phyloP scores from a whole-genome alignment of 2,329 filamentous ascomycete species.

The Gyromitra esculenta region DNA sequence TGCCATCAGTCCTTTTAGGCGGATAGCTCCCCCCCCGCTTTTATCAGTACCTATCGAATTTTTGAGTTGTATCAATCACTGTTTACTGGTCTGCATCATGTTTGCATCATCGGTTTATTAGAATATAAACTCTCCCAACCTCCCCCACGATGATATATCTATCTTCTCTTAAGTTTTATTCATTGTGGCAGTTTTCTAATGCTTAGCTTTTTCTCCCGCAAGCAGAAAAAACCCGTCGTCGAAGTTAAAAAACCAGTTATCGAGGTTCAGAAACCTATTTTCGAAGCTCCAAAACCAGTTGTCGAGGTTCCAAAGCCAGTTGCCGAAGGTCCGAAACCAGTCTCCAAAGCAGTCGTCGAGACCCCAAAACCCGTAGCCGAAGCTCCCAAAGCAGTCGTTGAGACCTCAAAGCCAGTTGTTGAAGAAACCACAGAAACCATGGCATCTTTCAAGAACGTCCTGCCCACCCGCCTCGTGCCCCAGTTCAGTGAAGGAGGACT shows the following conservation, averaged over 20 bases:
- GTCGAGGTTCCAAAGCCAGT: conserved; percentile 32
- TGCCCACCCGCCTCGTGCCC: conserved; percentile 25
- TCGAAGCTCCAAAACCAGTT: conserved; percentile 18
- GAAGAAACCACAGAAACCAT: conserved; percentile 46
- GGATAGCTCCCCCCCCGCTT: conserved; percentile 43
- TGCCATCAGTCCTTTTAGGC: conserved; percentile 45
- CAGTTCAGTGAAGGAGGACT: conserved; percentile 46
- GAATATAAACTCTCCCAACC: conserved; percentile 39
- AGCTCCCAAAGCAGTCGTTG: conserved; percentile 15
- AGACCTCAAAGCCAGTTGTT: conserved; percentile 12
- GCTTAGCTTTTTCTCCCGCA: conserved; percentile 46
- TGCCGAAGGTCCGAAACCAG: neutral
- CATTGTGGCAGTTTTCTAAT: conserved; percentile 45
- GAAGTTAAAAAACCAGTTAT: conserved; percentile 37
- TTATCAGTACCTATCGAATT: conserved; percentile 48
- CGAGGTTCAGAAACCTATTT: conserved; percentile 7
- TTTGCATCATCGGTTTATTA: conserved; percentile 18
- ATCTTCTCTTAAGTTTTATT: conserved; percentile 32
- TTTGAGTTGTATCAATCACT: conserved; percentile 25
- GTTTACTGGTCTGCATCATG: conserved; percentile 25
- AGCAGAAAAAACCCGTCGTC: conserved; percentile 37
- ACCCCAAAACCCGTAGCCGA: conserved; percentile 14
- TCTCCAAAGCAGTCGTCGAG: conserved; percentile 17
- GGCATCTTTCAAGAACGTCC: conserved; percentile 46
- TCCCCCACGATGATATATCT: conserved; percentile 31